Conservation (phyloP, 306 rosid species). For the Corylus heterophylla region DNA sequence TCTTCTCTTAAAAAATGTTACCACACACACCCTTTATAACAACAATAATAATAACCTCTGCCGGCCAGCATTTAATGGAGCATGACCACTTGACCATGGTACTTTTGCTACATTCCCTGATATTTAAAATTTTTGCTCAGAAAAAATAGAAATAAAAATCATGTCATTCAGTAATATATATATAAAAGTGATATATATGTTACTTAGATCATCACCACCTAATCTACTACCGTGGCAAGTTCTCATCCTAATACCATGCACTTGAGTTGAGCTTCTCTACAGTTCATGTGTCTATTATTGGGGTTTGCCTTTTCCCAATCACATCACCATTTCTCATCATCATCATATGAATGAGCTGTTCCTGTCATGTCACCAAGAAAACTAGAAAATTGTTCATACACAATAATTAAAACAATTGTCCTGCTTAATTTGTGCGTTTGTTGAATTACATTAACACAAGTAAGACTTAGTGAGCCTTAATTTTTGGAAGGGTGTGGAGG, state of each 20-base stretch:
- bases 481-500: neutral
- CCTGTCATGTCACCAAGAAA: conserved; percentile 53
- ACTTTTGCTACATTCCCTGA: too few relatives aligned
- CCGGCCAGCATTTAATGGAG: too few relatives aligned
- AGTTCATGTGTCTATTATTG: conserved; percentile 53
- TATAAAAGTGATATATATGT: neutral
- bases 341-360: conserved; percentile 77
- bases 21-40: too few relatives aligned
- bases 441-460: neutral
- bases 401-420: neutral
- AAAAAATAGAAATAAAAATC: neutral
- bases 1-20: too few relatives aligned
- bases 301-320: conserved; percentile 51
- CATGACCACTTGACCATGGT: too few relatives aligned
- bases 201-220: neutral
- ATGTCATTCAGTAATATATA: neutral
- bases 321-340: conserved; percentile 56
- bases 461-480: neutral
- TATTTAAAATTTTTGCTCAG: too few relatives aligned
- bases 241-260: conserved; percentile 25
- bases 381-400: neutral
- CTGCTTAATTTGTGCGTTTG: neutral
- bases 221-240: conserved; percentile 29
- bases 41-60: too few relatives aligned
- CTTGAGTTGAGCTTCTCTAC: conserved; percentile 11